These are phyloP conservation scores for Trichoderma guizhouense DNA, from an alignment of 2,329 filamentous ascomycete genomes.

Conservation along the genomic window DNA sequence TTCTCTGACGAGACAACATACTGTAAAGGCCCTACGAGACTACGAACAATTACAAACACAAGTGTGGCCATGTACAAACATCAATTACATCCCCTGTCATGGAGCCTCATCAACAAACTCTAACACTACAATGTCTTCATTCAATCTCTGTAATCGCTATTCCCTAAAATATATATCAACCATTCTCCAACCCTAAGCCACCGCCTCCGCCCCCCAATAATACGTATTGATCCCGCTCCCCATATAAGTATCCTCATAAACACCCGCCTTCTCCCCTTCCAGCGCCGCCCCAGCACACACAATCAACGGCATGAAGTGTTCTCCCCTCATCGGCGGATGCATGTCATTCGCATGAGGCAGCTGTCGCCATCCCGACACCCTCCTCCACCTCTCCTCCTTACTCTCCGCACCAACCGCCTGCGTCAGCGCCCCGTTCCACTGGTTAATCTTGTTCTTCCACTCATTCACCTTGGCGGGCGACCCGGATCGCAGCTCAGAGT, in stretches of 20 bases:
- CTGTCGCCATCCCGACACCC: constrained; percentile 45
- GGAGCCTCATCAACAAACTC: not conserved
- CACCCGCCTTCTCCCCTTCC: constrained; percentile 40
- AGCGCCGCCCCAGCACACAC: constrained; percentile 53
- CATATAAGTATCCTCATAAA: constrained; percentile 47
- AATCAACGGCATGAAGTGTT: constrained; percentile 58
- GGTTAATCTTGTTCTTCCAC: constrained; percentile 29
- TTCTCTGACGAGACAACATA: not conserved
- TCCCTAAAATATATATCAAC: not conserved
- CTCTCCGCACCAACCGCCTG: constrained; percentile 37
- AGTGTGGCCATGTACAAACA: not conserved
- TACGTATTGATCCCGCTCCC: constrained; percentile 53
- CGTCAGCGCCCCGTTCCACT: constrained; percentile 47
- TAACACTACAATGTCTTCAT: not conserved
- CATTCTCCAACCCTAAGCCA: constrained; percentile 16
- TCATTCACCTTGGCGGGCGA: constrained; percentile 22
- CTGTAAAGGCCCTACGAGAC: fast-evolving
- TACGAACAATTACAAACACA: not conserved
- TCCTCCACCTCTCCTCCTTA: constrained; percentile 35
- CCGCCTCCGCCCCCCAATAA: constrained; percentile 46
- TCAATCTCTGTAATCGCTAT: not conserved
- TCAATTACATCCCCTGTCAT: not conserved
- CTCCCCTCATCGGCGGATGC: constrained; percentile 52
- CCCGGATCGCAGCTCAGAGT: constrained; percentile 37
- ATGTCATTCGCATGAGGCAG: constrained; percentile 49